Evolutionary conservation across 106 monocot species (phyloP).

Genomic region (Ottelia alismoides): DNA sequence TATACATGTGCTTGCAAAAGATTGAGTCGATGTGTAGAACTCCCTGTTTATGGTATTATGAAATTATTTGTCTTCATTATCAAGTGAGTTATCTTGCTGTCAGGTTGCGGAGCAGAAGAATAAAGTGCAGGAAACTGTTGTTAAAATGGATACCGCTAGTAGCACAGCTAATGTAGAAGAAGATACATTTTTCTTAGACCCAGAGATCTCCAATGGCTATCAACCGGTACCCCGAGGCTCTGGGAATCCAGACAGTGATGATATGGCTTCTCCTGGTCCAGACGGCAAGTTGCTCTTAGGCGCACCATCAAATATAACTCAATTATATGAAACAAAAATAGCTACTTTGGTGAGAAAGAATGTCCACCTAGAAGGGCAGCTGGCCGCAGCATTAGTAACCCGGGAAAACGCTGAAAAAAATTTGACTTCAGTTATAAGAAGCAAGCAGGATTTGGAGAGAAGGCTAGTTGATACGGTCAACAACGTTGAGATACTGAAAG

Average conservation of each 20-base stretch:
- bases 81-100: background rate
- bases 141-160: conserved; percentile 28
- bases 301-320: conserved; percentile 36
- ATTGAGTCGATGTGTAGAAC: too few relatives aligned
- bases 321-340: conserved; percentile 56
- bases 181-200: background rate
- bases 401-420: conserved; percentile 56
- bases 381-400: conserved; percentile 36
- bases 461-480: conserved; percentile 45
- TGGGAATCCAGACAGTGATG: conserved; percentile 8
- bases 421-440: conserved; percentile 31
- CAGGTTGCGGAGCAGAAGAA: conserved; percentile 17
- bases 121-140: conserved; percentile 20
- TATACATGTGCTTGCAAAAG: too few relatives aligned
- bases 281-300: conserved; percentile 19
- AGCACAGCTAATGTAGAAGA: conserved; percentile 13
- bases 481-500: conserved; percentile 70
- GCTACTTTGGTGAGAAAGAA: conserved; percentile 40
- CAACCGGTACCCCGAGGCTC: conserved; percentile 14
- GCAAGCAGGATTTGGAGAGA: conserved; percentile 54
- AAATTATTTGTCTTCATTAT: too few relatives aligned
- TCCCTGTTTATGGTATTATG: too few relatives aligned
- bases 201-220: conserved; percentile 12
- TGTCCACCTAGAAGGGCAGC: conserved; percentile 39
- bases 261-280: conserved; percentile 13